These are phyloP conservation scores for Strobilomyces echinocephalus DNA, from an alignment of 768 basidiomycete genomes.

Conservation along the genomic window DNA sequence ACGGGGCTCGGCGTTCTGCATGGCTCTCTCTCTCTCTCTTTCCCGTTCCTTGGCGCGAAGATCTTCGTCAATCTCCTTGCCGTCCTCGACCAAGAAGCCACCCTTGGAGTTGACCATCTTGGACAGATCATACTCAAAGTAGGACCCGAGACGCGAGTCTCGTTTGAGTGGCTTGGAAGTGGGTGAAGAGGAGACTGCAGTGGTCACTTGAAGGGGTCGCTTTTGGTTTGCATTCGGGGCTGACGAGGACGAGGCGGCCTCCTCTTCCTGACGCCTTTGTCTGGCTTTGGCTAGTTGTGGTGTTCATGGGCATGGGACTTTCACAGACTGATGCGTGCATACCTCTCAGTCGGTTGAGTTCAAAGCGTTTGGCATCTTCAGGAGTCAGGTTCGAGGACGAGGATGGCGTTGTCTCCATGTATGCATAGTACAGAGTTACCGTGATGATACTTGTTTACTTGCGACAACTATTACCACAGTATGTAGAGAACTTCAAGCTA, in stretches of 20 bases:
- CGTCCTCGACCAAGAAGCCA: conserved; percentile 90
- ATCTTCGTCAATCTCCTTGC: conserved; percentile 75
- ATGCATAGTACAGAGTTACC: not conserved
- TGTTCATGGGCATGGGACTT: conserved; percentile 1
- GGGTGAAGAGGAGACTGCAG: conserved; percentile 57
- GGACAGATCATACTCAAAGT: conserved; percentile 95
- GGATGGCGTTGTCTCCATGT: conserved; percentile 5
- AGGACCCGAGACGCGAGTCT: conserved; percentile 78
- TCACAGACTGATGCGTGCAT: not conserved
- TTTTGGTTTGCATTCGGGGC: conserved; percentile 65
- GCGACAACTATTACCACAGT: too few species aligned
- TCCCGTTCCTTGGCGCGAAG: conserved; percentile 73
- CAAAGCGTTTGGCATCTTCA: conserved; percentile 67
- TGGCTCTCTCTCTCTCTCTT: conserved; percentile 70
- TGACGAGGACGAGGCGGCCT: conserved; percentile 38
- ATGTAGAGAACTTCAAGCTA: not conserved
- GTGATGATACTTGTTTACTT: conserved; percentile 19
- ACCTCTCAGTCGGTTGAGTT: conserved; percentile 80
- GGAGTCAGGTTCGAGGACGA: conserved; percentile 42
- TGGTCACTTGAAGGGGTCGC: conserved; percentile 56
- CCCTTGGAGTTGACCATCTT: conserved; percentile 98
- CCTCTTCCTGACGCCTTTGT: conserved; percentile 62
- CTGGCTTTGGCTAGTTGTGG: conserved; percentile 60
- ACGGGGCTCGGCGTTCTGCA: conserved; percentile 76
- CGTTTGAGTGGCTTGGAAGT: conserved; percentile 58